phyloP scores from a whole-genome alignment of 2,329 filamentous ascomycete species.

The Chrysoporthe austroafricana region DNA sequence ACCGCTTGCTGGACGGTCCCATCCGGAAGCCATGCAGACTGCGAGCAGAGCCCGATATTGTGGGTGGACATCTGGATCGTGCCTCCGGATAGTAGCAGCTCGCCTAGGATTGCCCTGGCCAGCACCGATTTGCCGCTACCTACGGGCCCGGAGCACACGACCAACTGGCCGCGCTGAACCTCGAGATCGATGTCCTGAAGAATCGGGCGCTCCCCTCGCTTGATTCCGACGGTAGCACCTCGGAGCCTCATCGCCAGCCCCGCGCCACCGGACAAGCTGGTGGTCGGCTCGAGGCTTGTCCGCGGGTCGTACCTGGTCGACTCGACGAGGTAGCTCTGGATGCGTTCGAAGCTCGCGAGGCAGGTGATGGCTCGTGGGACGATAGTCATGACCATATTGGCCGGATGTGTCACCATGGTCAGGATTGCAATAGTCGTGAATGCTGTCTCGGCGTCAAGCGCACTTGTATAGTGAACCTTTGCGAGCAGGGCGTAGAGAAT shows the following conservation, averaged over 20 bases:
- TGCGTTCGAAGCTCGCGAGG: slow-evolving; percentile 42
- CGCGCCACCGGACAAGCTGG: too few relatives aligned
- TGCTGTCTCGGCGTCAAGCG: slow-evolving; percentile 41
- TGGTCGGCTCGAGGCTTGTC: not conserved
- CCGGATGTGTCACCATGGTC: slow-evolving; percentile 45
- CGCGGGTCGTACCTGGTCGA: not conserved
- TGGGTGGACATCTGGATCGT: slow-evolving; percentile 34
- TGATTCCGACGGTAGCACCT: slow-evolving; percentile 24
- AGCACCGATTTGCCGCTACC: slow-evolving; percentile 39
- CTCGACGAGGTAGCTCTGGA: slow-evolving; percentile 40
- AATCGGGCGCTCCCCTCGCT: slow-evolving; percentile 20
- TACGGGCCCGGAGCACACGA: slow-evolving; percentile 36
- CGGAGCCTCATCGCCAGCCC: slow-evolving; percentile 19
- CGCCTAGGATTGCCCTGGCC: slow-evolving; percentile 37
- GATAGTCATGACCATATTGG: slow-evolving; percentile 50
- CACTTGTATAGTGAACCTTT: slow-evolving; percentile 20
- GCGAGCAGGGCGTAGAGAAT: slow-evolving; percentile 40
- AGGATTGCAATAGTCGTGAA: slow-evolving; percentile 47
- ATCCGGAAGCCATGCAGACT: slow-evolving; percentile 44
- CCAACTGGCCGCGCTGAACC: slow-evolving; percentile 32
- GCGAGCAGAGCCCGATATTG: slow-evolving; percentile 42
- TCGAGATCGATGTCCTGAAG: slow-evolving; percentile 34
- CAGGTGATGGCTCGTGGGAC: slow-evolving; percentile 40
- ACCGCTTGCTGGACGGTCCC: slow-evolving; percentile 40
- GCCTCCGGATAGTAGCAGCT: slow-evolving; percentile 33